These are phyloP conservation scores for Dioscorea cayenensis DNA, from an alignment of 116 monocot genomes.

Conservation along the genomic window DNA sequence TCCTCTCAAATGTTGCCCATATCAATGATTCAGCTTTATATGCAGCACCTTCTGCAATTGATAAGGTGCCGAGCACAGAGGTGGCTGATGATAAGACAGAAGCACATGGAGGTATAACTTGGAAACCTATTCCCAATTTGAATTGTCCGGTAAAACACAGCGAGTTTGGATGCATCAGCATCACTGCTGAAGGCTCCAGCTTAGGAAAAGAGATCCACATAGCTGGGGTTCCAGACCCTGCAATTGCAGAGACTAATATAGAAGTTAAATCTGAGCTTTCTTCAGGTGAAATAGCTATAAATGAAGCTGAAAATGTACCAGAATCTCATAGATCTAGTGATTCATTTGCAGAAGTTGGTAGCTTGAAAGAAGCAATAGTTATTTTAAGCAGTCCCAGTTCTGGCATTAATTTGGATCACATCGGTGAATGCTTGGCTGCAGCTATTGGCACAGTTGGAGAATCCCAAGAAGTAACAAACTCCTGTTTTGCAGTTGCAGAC, in stretches of 20 bases:
- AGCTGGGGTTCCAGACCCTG: slow-evolving; percentile 4
- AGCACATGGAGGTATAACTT: background rate
- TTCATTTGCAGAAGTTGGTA: slow-evolving; percentile 10
- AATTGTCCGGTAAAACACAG: background rate
- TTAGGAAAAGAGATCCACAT: slow-evolving; percentile 1
- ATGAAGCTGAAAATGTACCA: slow-evolving; percentile 5
- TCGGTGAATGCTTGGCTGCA: slow-evolving; percentile 10
- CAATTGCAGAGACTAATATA: background rate
- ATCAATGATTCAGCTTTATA: slow-evolving; percentile 7
- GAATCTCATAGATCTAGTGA: slow-evolving; percentile 9
- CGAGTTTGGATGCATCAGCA: background rate
- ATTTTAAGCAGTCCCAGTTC: slow-evolving; percentile 13
- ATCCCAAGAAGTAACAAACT: slow-evolving; percentile 7
- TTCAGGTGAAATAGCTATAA: background rate
- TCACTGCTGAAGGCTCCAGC: background rate
- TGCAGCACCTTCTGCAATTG: background rate
- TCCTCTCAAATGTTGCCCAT: slow-evolving; percentile 6
- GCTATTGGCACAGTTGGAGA: slow-evolving; percentile 7
- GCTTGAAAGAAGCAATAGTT: slow-evolving; percentile 12
- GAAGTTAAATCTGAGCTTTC: slow-evolving; percentile 1
- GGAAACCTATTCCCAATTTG: slow-evolving; percentile 5
- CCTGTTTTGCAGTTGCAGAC: slow-evolving; percentile 8
- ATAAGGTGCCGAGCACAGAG: background rate
- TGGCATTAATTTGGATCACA: slow-evolving; percentile 4
- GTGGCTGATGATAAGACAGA: background rate